Base-by-base conservation (phyloP, 1,284 basidiomycete genomes). In the Nidula niveotomentosa region DNA sequence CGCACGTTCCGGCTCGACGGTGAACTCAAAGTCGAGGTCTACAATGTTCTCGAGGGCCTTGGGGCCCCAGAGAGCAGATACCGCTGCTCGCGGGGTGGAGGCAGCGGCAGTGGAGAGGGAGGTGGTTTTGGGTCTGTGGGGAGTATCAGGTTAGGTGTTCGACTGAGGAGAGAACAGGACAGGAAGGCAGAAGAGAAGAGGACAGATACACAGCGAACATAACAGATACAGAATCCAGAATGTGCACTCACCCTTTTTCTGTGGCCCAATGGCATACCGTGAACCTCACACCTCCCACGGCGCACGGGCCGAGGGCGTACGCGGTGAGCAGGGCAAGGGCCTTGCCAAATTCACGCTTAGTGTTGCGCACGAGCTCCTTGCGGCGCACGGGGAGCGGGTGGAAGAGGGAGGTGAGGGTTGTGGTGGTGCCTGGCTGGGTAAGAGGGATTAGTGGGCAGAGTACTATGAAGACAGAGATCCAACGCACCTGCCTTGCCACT, bases 311-410 rank as follows among this genome's bases (percentile, higher is more conserved):
- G 6, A 99, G 79, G 0, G 95, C 96, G 69, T 99, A 99, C 0
- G 93, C 94, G 53, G 89, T 89, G 43, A 99, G 71, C 8, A 98
- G 76, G 8, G 81, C 79, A 37, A 98, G 72, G 0, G 92, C 90
- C 65, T 97, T 97, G 3, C 85, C 85, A 66, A 91, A 96, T 65
- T 99, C 96, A 44, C 95, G 85, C 69, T 97, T 98, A 4, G 83
- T 77, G 60, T 96, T 96, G 55, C 93, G 83, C 65, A 95, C 89
- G 48, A 98, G 84, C 65, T 98, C 96, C 66, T 96, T 96, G 6
- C 94, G 79, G 2, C 97, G 84, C 2, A 99, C 97, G 0, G 97
- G 94, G 0, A 98, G 79, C 0, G 89, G 81, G 8, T 78, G 73
- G 72, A 99, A 98, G 3, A 98, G 77, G 8, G 86, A 84, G 0